A percentile compares a stretch with the other conserved stretches of the same genome.
Conservation (phyloP, 306 rosid species). For the Dryas alaskensis region DNA sequence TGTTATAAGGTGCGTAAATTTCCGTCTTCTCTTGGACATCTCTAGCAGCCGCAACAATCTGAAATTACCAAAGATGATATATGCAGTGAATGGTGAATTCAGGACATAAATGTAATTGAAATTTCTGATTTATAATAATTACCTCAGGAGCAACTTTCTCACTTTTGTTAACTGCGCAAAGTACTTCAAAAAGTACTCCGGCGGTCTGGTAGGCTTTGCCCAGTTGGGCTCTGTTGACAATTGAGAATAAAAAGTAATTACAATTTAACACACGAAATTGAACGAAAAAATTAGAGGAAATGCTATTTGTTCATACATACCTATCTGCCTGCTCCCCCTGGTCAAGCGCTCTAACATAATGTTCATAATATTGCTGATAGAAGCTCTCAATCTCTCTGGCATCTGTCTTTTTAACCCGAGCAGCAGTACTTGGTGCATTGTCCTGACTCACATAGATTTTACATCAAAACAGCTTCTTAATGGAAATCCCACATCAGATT, state of each 20-base stretch:
- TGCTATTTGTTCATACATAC: constrained; percentile 26
- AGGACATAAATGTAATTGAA: not conserved
- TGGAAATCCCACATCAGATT: not conserved
- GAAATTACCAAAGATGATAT: not conserved
- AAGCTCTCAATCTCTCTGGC: constrained; percentile 91
- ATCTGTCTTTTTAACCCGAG: constrained; percentile 80
- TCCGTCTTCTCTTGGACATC: constrained; percentile 98
- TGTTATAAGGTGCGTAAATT: constrained; percentile 84
- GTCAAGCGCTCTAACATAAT: constrained; percentile 82
- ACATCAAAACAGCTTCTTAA: constrained; percentile 9
- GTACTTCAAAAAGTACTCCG: constrained; percentile 95
- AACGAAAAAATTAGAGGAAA: not conserved
- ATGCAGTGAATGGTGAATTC: not conserved
- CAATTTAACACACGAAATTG: not conserved
- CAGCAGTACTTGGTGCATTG: constrained; percentile 68
- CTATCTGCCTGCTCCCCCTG: constrained; percentile 93
- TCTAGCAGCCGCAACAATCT: constrained; percentile 97
- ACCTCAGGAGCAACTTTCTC: constrained; percentile 99
- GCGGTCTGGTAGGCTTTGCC: constrained; percentile 93
- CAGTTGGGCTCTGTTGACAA: constrained; percentile 76
- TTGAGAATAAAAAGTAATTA: not conserved
- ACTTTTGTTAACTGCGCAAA: constrained; percentile 90
- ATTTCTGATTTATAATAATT: not conserved
- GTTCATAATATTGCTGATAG: constrained; percentile 90
- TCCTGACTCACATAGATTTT: constrained; percentile 46